Percentiles rank a stretch among this genome's conserved stretches.
These are phyloP conservation scores for Cladophialophora psammophila DNA, from an alignment of 2,329 filamentous ascomycete genomes.

Conservation along the genomic window DNA sequence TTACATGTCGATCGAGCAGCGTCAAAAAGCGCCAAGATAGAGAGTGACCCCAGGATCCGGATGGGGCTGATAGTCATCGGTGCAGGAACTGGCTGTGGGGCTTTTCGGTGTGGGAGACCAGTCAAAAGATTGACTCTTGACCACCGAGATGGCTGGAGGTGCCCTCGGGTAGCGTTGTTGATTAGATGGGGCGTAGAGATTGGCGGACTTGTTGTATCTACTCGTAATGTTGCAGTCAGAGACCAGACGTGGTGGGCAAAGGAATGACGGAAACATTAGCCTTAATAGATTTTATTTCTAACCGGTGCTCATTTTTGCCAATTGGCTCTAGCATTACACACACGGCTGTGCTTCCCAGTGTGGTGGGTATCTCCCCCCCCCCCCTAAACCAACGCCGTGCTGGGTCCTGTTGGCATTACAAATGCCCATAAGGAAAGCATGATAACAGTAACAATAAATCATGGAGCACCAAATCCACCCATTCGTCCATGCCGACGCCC, in stretches of 20 bases:
- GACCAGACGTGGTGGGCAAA: neutral
- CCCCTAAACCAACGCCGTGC: slow-evolving; percentile 13
- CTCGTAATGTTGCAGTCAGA: neutral
- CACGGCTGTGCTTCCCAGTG: neutral
- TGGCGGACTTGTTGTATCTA: neutral
- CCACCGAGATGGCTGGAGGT: neutral
- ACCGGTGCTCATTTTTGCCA: neutral
- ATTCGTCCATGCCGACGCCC: too few species aligned
- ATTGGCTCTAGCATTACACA: slow-evolving; percentile 20
- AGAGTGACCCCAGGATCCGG: neutral
- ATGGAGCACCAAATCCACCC: slow-evolving; percentile 9
- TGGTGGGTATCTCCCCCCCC: slow-evolving; percentile 16
- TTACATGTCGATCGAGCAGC: neutral
- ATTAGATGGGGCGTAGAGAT: neutral
- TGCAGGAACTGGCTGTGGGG: neutral
- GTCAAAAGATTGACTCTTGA: neutral
- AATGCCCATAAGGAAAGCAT: slow-evolving; percentile 8
- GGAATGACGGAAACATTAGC: neutral
- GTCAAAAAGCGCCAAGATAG: neutral
- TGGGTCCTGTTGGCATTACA: neutral
- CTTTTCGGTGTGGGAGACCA: neutral
- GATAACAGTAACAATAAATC: neutral
- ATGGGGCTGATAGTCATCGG: neutral
- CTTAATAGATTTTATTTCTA: neutral
- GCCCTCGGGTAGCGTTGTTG: neutral